Base-by-base conservation (phyloP, 768 basidiomycete genomes). In the Russula griseocarnosa region DNA sequence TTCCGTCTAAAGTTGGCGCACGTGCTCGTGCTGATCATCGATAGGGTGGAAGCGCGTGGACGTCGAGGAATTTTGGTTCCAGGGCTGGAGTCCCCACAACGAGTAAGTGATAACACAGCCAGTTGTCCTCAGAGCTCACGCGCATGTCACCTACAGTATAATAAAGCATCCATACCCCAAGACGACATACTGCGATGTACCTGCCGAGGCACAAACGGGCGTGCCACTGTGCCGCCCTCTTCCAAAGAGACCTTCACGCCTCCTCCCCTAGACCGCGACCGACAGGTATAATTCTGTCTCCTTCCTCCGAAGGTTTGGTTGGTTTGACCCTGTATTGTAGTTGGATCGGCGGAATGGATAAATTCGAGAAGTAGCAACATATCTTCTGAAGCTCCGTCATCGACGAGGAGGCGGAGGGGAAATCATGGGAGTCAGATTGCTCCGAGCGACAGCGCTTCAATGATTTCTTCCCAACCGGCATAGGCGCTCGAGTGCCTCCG, bases 11-110 rank as follows among this genome's bases (percentile, higher is more conserved):
- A 8, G 24, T 42, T 36, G 20, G 18, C 3, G 16, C 26, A 14
- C 38, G 3, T 24, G 7, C 11, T 53, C 11, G 55, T 28, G 26
- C 22, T 26, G 26, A 42, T 10, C 16, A 26, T 22, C 22, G 14
- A 40, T 28, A 81, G 80, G 80, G 8, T 82, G 80, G 80, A 82
- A 81, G 68, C 75, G 78, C 13, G 73, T 81, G 22, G 72, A 76
- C 36, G 73, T 82, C 1, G 66, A 75, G n/a, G 79, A 81, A 14
- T 50, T 65, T 9, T 82, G 79, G 79, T 81, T 81, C 71, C 64
- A 64, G 1, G 72, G 70, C 8, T 74, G 71, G 72, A 64, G 24
- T 11, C 72, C 51, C 0, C 73, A 73, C 49, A 74, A 75, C 51
- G 63, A 42, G 79, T 74, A 38, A 38, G 72, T 59, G 11, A 28